Percentiles rank a stretch among this genome's conserved stretches.
These are phyloP conservation scores for Penicillium maclennaniae DNA, from an alignment of 495 filamentous ascomycete genomes.

Conservation along the genomic window DNA sequence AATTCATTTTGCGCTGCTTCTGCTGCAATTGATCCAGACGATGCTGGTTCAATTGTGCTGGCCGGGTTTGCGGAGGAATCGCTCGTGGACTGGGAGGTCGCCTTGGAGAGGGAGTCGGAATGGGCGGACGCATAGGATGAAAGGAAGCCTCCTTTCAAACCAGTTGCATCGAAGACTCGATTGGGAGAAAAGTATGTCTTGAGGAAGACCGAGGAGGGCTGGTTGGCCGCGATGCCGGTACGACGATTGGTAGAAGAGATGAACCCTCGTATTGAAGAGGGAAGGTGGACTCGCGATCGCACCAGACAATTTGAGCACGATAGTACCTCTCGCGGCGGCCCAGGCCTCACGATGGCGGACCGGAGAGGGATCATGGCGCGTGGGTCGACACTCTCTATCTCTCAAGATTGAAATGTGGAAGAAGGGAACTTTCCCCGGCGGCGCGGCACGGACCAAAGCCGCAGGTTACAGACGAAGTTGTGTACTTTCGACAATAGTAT, in stretches of 20 bases:
- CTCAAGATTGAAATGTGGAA: slow-evolving; percentile 22
- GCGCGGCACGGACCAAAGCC: slow-evolving; percentile 33
- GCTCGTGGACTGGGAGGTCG: slow-evolving; percentile 8
- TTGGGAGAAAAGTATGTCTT: slow-evolving; percentile 45
- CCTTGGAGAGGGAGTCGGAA: slow-evolving; percentile 11
- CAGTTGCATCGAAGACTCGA: slow-evolving; percentile 17
- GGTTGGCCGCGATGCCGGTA: slow-evolving; percentile 27
- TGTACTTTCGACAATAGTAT: too few relatives aligned
- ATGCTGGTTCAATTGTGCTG: slow-evolving; percentile 7
- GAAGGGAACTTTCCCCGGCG: slow-evolving; percentile 32
- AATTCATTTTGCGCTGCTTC: slow-evolving; percentile 32
- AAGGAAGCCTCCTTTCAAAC: slow-evolving; percentile 22
- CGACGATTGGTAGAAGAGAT: slow-evolving; percentile 29
- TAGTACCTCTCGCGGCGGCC: slow-evolving; percentile 28
- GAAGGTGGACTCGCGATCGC: slow-evolving; percentile 8
- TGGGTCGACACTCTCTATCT: slow-evolving; percentile 5
- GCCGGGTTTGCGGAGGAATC: slow-evolving; percentile 1
- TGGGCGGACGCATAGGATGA: slow-evolving; percentile 28
- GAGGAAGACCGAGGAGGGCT: slow-evolving; percentile 27
- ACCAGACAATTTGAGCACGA: slow-evolving; percentile 36
- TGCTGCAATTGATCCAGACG: slow-evolving; percentile 16
- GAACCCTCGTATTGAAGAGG: slow-evolving; percentile 30
- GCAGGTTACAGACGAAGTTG: slow-evolving; percentile 8
- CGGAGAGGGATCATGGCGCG: slow-evolving; percentile 44
- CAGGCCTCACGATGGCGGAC: slow-evolving; percentile 36